A percentile compares a stretch with the other conserved stretches of the same genome.
Evolutionary conservation across 257 asterid species (phyloP).

Genomic region (Rehmannia glutinosa): DNA sequence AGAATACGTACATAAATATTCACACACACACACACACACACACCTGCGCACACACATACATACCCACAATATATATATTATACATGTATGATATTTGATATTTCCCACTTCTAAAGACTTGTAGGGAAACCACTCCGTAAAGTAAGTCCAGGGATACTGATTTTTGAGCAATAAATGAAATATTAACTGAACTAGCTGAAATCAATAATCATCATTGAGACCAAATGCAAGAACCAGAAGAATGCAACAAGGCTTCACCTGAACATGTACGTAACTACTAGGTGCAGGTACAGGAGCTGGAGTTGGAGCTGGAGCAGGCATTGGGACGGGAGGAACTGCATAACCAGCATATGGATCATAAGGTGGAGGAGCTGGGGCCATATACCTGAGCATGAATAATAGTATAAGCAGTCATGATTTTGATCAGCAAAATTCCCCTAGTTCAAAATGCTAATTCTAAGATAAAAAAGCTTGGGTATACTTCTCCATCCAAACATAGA

Average conservation of each 20-base stretch:
- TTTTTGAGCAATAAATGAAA: too few species aligned
- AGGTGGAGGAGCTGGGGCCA: constrained; percentile 93
- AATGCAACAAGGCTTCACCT: constrained; percentile 41
- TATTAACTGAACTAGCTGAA: too few species aligned
- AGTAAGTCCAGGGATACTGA: too few species aligned
- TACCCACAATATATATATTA: too few species aligned
- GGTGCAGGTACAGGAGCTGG: constrained; percentile 69
- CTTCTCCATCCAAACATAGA: background rate
- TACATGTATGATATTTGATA: too few species aligned
- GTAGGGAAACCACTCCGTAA: too few species aligned
- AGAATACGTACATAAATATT: background rate
- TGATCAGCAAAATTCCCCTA: background rate
- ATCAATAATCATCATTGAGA: constrained; percentile 72
- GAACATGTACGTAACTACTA: constrained; percentile 90
- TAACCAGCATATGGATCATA: constrained; percentile 94
- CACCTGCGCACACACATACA: background rate
- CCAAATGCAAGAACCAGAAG: background rate
- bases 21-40: background rate
- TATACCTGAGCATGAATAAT: constrained; percentile 49
- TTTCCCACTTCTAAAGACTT: too few species aligned
- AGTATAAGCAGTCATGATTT: constrained; percentile 2
- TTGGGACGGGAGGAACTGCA: constrained; percentile 66
- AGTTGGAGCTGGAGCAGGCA: constrained; percentile 74
- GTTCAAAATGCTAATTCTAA: background rate
- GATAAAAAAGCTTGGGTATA: constrained; percentile 4